Base-by-base conservation (phyloP, 1,284 basidiomycete species). In the Nidula niveotomentosa region DNA sequence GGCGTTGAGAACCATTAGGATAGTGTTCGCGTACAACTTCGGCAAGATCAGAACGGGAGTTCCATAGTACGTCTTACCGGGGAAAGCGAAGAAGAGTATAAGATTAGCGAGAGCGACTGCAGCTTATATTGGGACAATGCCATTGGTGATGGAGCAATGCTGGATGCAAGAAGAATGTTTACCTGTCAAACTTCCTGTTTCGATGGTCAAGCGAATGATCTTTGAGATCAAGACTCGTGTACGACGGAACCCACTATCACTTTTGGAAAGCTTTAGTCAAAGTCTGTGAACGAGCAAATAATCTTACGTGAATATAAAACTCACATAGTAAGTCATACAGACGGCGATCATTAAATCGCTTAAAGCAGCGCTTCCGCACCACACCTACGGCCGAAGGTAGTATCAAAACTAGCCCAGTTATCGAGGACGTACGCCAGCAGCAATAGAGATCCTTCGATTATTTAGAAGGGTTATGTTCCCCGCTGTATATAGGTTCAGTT, bases 331-430 rank as follows among this genome's bases (percentile, higher is more conserved):
- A 34, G 23, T 47, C 41, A 47, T 47, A 10, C 12, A 47, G n/a
- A 33, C 12, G 4, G 60, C 60, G 36, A 65, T 63, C 30, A 56
- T 58, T 2, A 60, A 36, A 55, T 65, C 64, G 23, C 56, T 60
- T 5, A 59, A 36, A 2, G 64, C 57, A 36, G 60, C 58, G 2
- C 53, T 54, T 4, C 56, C 56, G 43, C 56, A 53, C 61, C 62
- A 66, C n/a, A 64, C 35, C 63, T 64, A 34, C 18, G 5, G 50
- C 51, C 18, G 48, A 51, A 17, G 36, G 7, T 17, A 36, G 36
- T 35, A 23, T 30, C n/a, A 23, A 23, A 37, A 51, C 6, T 4
- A 30, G 30, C 8, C 39, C 39, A 37, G 49, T 3, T 41, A 17
- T 8, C 15, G 39, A 41, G 15, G 12, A 17, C 30, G 7, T 17